Base-by-base conservation (phyloP, 2,329 filamentous ascomycete genomes). In the Colletotrichum euphorbiae region DNA sequence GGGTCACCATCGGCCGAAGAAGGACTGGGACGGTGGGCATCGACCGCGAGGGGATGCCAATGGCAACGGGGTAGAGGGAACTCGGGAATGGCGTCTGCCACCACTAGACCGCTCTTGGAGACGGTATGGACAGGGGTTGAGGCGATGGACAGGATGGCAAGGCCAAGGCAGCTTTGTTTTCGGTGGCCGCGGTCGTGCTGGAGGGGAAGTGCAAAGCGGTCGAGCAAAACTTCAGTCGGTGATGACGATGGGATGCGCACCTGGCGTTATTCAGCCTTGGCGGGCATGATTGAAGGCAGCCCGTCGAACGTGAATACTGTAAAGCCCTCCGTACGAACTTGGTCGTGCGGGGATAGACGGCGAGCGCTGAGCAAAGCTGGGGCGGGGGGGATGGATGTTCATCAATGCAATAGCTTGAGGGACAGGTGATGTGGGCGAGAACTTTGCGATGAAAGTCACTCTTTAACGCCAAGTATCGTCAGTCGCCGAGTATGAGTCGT, bases 391-490 rank as follows among this genome's bases (percentile, higher is more conserved):
- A n/a, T n/a, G 33, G 46, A 13, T 51, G 36, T n/a, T 36, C n/a
- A 19, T 58, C 15, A 33, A 17, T 5, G 24, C n/a, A 19, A 28
- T 8, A 40, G 36, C 36, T 19, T 31, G 12, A 28, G 40, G 9
- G 5, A 28, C 36, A 36, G 28, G 8, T 40, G 51, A 54, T 15
- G 51, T 11, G 2, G 24, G 28, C 1, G 54, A 46, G 59, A 28
- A 66, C 61, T 59, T 69, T 40, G 48, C 61, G n/a, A 31, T 24
- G 19, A 65, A 69, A 66, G 66, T 69, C 61, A 50, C 55, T 69
- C 61, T 40, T 50, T 66, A 69, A 69, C 66, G 61, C 66, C 61
- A 59, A 66, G 66, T 56, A 68, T 66, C 61, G 61, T 43, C 31
- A 33, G 36, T 33, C 36, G 54, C 42, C 33, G 48, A 36, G 33